Evolutionary conservation across 2,329 filamentous ascomycete genomes (phyloP).

Genomic region (Exophiala sideris): DNA sequence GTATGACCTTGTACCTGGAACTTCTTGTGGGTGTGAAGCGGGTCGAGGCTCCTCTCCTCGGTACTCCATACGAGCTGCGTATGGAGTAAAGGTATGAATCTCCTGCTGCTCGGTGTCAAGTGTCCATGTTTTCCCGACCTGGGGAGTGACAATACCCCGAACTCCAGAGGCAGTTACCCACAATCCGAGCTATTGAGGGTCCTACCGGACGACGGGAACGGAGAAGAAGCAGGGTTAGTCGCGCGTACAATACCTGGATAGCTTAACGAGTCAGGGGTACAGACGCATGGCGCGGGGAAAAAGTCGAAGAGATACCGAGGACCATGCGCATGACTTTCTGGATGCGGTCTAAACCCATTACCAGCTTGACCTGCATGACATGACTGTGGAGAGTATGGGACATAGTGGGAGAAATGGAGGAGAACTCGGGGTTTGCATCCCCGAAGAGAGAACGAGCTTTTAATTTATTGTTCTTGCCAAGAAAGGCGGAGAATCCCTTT

Average conservation of each 20-base stretch:
- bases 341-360: not conserved
- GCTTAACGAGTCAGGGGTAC: not conserved
- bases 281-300: constrained; percentile 2
- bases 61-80: not conserved
- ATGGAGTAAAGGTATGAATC: not conserved
- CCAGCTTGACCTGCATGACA: not conserved
- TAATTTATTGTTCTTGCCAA: too few species aligned
- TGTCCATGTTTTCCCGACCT: not conserved
- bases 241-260: not conserved
- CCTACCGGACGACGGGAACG: not conserved
- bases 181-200: too few species aligned
- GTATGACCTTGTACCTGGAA: constrained; percentile 6
- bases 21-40: not conserved
- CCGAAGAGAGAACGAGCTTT: too few species aligned
- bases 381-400: not conserved
- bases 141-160: constrained; percentile 4
- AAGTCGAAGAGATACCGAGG: not conserved
- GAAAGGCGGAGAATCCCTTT: too few species aligned
- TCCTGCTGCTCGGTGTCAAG: constrained; percentile 6
- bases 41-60: not conserved
- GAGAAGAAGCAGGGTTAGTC: not conserved
- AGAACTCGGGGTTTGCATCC: too few species aligned
- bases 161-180: constrained; percentile 2
- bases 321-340: not conserved
- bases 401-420: too few species aligned